Evolutionary conservation across 306 rosid genomes (phyloP).

Genomic region (Vicia villosa): DNA sequence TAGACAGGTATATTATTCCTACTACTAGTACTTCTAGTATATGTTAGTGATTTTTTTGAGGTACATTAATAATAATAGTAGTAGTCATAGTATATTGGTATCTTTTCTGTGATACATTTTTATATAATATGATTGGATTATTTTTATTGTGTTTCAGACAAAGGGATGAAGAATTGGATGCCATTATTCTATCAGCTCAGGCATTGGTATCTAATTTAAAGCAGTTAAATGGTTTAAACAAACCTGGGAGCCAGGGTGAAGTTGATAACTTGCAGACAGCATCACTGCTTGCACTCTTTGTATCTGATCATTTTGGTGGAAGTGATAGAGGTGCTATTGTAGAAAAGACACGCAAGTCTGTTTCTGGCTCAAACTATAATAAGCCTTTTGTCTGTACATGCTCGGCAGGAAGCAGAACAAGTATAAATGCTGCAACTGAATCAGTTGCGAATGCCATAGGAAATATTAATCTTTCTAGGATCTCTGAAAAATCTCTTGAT

Average conservation of each 20-base stretch:
- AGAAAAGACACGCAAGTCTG: conserved; percentile 80
- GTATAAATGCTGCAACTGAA: conserved; percentile 40
- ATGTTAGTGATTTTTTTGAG: conserved; percentile 8
- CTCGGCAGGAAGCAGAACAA: conserved; percentile 66
- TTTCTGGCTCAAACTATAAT: conserved; percentile 76
- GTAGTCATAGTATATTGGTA: background rate
- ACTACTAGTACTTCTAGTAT: background rate
- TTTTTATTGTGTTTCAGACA: conserved; percentile 61
- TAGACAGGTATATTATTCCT: conserved; percentile 68
- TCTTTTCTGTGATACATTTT: conserved; percentile 1
- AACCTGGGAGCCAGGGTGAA: conserved; percentile 49
- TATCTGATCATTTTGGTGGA: conserved; percentile 98
- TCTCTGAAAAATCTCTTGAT: conserved; percentile 69
- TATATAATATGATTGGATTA: conserved; percentile 29
- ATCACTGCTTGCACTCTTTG: conserved; percentile 85
- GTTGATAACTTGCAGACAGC: conserved; percentile 68
- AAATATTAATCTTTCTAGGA: conserved; percentile 63
- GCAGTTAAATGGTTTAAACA: conserved; percentile 59
- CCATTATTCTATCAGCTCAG: conserved; percentile 73
- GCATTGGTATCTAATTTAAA: conserved; percentile 61
- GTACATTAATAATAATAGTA: conserved; percentile 6
- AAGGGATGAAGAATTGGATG: conserved; percentile 86
- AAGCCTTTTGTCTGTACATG: conserved; percentile 99
- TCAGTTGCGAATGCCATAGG: conserved; percentile 49
- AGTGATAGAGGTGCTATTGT: conserved; percentile 75